Percentiles rank a stretch among this genome's conserved stretches.
phyloP scores from a whole-genome alignment of 2,329 filamentous ascomycete genomes.

The Diaporthe aspalathi region DNA sequence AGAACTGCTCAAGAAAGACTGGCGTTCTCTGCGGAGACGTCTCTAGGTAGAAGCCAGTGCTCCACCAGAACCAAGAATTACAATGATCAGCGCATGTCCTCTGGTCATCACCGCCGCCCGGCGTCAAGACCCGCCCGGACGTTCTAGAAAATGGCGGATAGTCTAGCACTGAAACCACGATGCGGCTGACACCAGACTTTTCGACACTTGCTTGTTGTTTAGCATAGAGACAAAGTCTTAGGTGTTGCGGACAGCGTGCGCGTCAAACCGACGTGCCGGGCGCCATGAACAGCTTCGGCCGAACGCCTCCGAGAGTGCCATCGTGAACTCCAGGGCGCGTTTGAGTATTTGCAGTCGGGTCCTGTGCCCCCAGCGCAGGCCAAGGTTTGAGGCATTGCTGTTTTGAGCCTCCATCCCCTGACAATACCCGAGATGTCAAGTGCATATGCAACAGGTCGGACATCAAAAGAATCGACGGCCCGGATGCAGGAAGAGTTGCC shows the following conservation, averaged over 20 bases:
- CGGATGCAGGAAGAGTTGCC: not conserved
- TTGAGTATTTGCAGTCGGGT: not conserved
- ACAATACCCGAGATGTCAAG: not conserved
- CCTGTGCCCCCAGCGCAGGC: not conserved
- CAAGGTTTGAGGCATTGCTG: not conserved
- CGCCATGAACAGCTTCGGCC: too few relatives aligned
- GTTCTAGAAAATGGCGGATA: conserved; percentile 3
- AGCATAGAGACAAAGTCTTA: not conserved
- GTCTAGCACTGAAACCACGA: conserved; percentile 18
- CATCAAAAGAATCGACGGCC: conserved; percentile 23
- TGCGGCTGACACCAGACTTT: conserved; percentile 22
- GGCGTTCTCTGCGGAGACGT: conserved; percentile 24
- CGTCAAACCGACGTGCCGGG: not conserved
- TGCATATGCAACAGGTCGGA: not conserved
- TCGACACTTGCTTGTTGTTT: not conserved
- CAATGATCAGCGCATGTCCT: conserved; percentile 18
- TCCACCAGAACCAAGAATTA: conserved; percentile 18
- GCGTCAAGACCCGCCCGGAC: conserved; percentile 5
- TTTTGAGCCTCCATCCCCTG: not conserved
- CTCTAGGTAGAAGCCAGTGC: conserved; percentile 7
- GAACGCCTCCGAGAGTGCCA: not conserved
- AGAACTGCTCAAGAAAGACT: conserved; percentile 13
- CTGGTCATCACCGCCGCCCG: not conserved
- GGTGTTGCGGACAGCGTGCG: not conserved
- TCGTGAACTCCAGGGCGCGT: not conserved